Conservation (phyloP, 1,284 basidiomycete species). For the Apiotrichum sp. region DNA sequence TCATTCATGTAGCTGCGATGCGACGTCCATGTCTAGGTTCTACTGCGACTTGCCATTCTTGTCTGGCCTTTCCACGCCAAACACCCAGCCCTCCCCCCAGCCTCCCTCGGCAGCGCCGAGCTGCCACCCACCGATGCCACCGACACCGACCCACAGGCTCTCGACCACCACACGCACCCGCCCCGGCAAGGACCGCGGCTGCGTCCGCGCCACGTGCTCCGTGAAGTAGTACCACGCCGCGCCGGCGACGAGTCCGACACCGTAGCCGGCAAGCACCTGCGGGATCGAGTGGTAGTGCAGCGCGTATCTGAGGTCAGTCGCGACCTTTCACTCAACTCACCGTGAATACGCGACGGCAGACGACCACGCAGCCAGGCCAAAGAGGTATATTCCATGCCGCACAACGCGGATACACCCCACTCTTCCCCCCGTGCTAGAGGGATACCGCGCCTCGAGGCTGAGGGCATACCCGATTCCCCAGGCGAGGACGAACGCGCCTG, state of each 20-base stretch:
- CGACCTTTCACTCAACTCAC: conserved; percentile 18
- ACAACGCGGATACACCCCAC: conserved; percentile 5
- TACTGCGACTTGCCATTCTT: too few species aligned
- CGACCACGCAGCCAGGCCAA: conserved; percentile 39
- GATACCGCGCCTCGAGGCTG: conserved; percentile 15
- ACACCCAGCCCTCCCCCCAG: conserved; percentile 37
- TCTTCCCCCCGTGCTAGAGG: not conserved
- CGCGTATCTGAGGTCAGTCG: conserved; percentile 27
- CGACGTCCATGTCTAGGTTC: not conserved
- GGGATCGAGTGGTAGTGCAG: conserved; percentile 40
- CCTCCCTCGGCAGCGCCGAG: conserved; percentile 33
- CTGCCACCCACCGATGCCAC: conserved; percentile 37
- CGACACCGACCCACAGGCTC: conserved; percentile 31
- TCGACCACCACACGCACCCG: conserved; percentile 21
- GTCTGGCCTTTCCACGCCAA: conserved; percentile 1
- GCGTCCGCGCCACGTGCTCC: conserved; percentile 29
- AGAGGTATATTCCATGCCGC: conserved; percentile 26
- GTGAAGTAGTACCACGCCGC: conserved; percentile 27
- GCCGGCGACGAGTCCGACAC: conserved; percentile 27
- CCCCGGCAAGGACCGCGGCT: conserved; percentile 19
- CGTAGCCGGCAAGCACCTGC: conserved; percentile 40
- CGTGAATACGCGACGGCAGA: conserved; percentile 41
- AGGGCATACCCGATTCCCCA: conserved; percentile 36
- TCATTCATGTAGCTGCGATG: not conserved
- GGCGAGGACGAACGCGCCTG: conserved; percentile 35